Conservation (phyloP, 441 rosid genomes). For the Gossypium gossypioides region DNA sequence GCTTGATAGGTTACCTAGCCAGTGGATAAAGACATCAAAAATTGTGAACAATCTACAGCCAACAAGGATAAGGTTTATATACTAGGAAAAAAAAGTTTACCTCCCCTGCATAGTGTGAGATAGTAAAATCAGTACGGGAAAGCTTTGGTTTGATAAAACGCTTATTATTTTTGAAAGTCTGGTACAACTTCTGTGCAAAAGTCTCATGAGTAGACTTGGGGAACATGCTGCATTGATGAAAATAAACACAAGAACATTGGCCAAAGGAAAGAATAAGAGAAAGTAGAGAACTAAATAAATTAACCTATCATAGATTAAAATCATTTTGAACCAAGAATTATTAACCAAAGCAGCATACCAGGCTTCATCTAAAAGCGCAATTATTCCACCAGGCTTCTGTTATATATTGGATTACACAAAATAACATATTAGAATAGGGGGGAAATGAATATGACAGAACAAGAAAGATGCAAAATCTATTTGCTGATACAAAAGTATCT, state of each 20-base stretch:
- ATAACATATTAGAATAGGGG: not conserved
- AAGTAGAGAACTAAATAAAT: not conserved
- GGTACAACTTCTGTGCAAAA: slow-evolving; percentile 96
- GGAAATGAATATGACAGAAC: not conserved
- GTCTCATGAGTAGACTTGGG: slow-evolving; percentile 99
- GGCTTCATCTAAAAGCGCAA: slow-evolving; percentile 98
- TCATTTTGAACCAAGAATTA: slow-evolving; percentile 9
- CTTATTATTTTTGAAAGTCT: slow-evolving; percentile 85
- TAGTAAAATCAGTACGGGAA: slow-evolving; percentile 91
- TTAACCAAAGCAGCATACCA: slow-evolving; percentile 48
- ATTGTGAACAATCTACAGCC: slow-evolving; percentile 11
- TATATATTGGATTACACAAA: slow-evolving; percentile 21
- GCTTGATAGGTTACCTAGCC: slow-evolving; percentile 82
- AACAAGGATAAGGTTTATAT: not conserved
- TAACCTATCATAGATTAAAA: slow-evolving; percentile 5
- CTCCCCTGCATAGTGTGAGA: slow-evolving; percentile 99
- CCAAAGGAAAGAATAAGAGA: not conserved
- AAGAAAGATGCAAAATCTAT: not conserved
- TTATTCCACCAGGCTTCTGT: slow-evolving; percentile 99
- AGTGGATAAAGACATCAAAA: slow-evolving; percentile 12
- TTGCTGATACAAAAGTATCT: not conserved
- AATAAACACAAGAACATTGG: slow-evolving; percentile 7
- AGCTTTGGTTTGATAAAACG: slow-evolving; percentile 98
- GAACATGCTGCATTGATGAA: slow-evolving; percentile 70
- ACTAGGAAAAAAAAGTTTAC: slow-evolving; percentile 31